Evolutionary conservation across 371 early-diverging fungal species (phyloP).

Genomic region (Syncephalastrum monosporum): DNA sequence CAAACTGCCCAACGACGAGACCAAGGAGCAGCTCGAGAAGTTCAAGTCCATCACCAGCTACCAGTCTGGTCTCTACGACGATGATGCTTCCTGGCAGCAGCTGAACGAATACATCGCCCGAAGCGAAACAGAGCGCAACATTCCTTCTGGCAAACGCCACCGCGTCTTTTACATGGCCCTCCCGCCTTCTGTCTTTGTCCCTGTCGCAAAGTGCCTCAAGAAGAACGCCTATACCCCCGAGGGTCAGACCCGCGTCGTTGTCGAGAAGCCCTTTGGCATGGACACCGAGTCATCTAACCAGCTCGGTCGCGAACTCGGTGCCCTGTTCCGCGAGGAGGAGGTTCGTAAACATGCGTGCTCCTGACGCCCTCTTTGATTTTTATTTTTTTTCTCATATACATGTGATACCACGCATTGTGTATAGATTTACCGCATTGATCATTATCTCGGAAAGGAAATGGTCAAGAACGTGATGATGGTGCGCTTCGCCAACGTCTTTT

Average conservation of each 20-base stretch:
- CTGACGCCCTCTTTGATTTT: neutral
- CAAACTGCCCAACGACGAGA: conserved; percentile 38
- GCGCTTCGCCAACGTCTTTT: conserved; percentile 93
- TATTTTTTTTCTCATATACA: neutral
- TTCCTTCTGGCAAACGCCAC: conserved; percentile 24
- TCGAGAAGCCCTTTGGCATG: conserved; percentile 99
- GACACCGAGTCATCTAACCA: conserved; percentile 79
- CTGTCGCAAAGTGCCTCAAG: conserved; percentile 79
- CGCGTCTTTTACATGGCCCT: conserved; percentile 93
- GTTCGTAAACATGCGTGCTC: conserved; percentile 18
- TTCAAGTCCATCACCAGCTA: conserved; percentile 86
- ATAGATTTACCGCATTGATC: conserved; percentile 96
- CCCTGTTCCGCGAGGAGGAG: conserved; percentile 82
- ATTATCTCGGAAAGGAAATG: conserved; percentile 99
- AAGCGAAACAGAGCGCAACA: conserved; percentile 43
- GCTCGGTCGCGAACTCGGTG: conserved; percentile 68
- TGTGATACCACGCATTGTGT: neutral
- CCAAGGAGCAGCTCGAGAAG: conserved; percentile 37
- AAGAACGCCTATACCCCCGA: conserved; percentile 59
- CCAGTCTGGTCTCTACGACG: conserved; percentile 89
- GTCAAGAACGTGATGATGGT: conserved; percentile 96
- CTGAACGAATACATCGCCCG: conserved; percentile 60
- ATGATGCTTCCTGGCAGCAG: conserved; percentile 67
- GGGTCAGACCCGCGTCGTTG: conserved; percentile 77
- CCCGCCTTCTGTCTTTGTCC: conserved; percentile 94